phyloP scores from a whole-genome alignment of 176 grass and related monocot species.

The Themeda triandra region DNA sequence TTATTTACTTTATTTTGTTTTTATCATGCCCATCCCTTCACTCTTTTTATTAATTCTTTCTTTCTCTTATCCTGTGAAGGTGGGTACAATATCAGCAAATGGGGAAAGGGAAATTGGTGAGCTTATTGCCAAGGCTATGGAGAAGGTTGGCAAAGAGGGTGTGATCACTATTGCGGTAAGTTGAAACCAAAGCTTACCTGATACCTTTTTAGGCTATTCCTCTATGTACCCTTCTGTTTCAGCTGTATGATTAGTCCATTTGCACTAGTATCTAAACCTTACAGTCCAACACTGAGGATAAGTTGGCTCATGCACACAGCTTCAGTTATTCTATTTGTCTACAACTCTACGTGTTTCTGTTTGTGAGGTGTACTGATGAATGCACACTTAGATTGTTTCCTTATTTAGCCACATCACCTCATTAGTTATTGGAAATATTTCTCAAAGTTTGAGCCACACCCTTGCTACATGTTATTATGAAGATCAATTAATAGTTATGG shows the following conservation, averaged over 20 bases:
- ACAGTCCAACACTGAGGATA: background rate
- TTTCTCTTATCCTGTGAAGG: slow-evolving; percentile 53
- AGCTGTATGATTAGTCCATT: background rate
- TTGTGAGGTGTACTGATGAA: background rate
- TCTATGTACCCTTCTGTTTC: background rate
- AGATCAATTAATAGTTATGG: background rate
- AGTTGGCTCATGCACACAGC: background rate
- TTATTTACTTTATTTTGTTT: slow-evolving; percentile 34
- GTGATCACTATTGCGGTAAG: slow-evolving; percentile 95
- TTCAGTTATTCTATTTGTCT: background rate
- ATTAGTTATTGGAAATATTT: background rate
- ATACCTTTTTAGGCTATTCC: background rate
- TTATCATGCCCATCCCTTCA: background rate
- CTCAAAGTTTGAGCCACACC: background rate
- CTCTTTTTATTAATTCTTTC: background rate
- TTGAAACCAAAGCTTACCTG: background rate
- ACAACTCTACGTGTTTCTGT: background rate
- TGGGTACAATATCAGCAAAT: slow-evolving; percentile 96
- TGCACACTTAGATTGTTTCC: background rate
- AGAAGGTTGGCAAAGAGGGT: slow-evolving; percentile 98
- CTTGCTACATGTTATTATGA: background rate
- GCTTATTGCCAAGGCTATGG: slow-evolving; percentile 98
- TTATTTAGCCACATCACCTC: background rate
- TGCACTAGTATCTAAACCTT: background rate
- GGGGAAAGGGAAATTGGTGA: slow-evolving; percentile 98